Evolutionary conservation across 2,329 filamentous ascomycete genomes (phyloP).

Genomic region (Coleophoma crateriformis): DNA sequence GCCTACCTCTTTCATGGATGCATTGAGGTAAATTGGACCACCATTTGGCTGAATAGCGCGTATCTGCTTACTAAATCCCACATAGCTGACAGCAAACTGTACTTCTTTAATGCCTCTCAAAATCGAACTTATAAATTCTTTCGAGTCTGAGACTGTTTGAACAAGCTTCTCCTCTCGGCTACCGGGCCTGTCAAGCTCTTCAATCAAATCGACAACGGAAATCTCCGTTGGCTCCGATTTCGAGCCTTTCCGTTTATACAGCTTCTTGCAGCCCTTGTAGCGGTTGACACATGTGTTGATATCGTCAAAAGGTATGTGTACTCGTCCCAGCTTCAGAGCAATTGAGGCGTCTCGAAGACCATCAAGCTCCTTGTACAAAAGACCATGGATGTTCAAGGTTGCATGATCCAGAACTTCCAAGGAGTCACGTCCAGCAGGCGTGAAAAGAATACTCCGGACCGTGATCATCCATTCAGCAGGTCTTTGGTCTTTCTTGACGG

Average conservation of each 20-base stretch:
- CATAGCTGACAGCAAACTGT: slow-evolving; percentile 88
- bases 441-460: slow-evolving; percentile 81
- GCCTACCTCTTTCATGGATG: slow-evolving; percentile 94
- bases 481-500: slow-evolving; percentile 54
- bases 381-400: slow-evolving; percentile 84
- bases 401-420: slow-evolving; percentile 85
- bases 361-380: slow-evolving; percentile 78
- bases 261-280: slow-evolving; percentile 40
- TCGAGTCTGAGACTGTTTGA: slow-evolving; percentile 83
- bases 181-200: slow-evolving; percentile 63
- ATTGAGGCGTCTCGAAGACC: slow-evolving; percentile 87
- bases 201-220: slow-evolving; percentile 66
- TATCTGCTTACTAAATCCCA: slow-evolving; percentile 79
- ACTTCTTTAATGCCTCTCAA: slow-evolving; percentile 92
- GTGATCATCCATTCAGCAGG: slow-evolving; percentile 95
- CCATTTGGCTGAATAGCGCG: slow-evolving; percentile 60
- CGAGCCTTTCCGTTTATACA: slow-evolving; percentile 20
- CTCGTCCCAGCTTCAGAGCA: slow-evolving; percentile 81
- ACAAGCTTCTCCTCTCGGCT: slow-evolving; percentile 61
- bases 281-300: slow-evolving; percentile 57
- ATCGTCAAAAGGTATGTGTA: slow-evolving; percentile 90
- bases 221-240: slow-evolving; percentile 48
- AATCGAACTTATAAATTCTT: slow-evolving; percentile 86
- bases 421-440: slow-evolving; percentile 75
- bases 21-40: slow-evolving; percentile 72